Evolutionary conservation across 352 stramenopile species (phyloP), one percentile per base, ranked within the genome.

Genomic region (Phytophthora europaea): DNA sequence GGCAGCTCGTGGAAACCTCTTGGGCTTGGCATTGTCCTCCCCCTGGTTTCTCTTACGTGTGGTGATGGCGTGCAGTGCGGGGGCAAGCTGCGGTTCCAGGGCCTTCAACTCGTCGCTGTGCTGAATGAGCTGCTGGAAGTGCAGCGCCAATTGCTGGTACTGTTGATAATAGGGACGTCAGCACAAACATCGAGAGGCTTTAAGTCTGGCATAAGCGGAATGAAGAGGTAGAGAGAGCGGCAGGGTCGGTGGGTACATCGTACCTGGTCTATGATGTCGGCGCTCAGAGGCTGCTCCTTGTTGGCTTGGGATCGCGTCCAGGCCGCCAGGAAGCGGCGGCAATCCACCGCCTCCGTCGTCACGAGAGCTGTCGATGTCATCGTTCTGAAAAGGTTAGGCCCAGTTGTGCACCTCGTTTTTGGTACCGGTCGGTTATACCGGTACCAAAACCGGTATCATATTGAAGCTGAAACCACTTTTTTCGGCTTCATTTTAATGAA

Each of bases 291-390:
- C 5, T 81, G 55, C 47, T 79, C 67, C 20, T 76, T 65, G 18
- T 45, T 65, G 61, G 72, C 69, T 9, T 77, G 70, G 31, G 77
- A 87, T 48, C 87, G 80, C 64, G 59, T 53, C 85, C 85, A 94
- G 26, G 87, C 85, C 58, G 64, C 69, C 59, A 93, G 54, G 65
- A 94, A 93, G 54, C 87, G 87, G 58, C 82, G 72, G 57, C 82
- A 88, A 65, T 89, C 73, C 10, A 91, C 48, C 36, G 26, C 60
- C 40, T 84, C 72, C 12, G 43, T 20, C 40, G 62, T 5, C 6
- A 12, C 12, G 26, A 54, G 48, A 23, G 50, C 31, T 9, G 16
- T 1, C 0, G 52, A 43, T 34, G 67, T 69, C 61, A 70, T 73
- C 64, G 4, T 72, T 76, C 20, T 43, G 43, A 72, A 72, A 57